Evolutionary conservation across 441 rosid species (phyloP).

Genomic region (Corymbia citriodora): DNA sequence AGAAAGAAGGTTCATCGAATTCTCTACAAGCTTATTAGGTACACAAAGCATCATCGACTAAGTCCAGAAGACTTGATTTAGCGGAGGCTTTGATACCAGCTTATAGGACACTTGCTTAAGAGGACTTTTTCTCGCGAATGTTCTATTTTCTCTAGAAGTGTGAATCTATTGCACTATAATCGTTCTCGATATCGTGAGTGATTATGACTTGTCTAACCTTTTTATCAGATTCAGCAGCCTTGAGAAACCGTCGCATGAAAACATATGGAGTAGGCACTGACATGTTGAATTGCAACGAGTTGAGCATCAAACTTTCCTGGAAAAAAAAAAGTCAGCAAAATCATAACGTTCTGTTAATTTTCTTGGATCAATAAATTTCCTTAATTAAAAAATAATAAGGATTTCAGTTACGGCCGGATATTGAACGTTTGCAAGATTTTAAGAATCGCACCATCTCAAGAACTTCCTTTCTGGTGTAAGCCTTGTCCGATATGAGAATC

Average conservation of each 20-base stretch:
- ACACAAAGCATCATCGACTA: not conserved
- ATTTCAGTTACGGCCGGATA: not conserved
- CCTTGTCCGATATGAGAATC: conserved; percentile 82
- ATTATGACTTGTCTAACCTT: conserved; percentile 34
- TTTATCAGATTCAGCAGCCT: conserved; percentile 83
- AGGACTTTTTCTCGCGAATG: not conserved
- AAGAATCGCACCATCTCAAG: conserved; percentile 58
- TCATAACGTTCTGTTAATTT: not conserved
- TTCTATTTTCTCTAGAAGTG: not conserved
- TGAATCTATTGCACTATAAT: not conserved
- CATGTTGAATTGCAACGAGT: conserved; percentile 65
- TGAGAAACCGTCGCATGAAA: conserved; percentile 79
- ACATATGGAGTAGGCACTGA: conserved; percentile 86
- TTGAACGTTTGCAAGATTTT: not conserved
- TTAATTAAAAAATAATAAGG: not conserved
- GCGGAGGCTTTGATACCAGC: not conserved
- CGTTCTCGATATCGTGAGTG: not conserved
- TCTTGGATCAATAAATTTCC: not conserved
- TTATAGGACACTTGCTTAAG: not conserved
- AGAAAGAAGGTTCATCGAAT: not conserved
- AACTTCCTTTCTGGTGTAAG: conserved; percentile 70
- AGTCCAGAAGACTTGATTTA: not conserved
- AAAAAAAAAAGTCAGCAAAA: not conserved
- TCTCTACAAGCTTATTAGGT: not conserved
- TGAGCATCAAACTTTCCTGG: conserved; percentile 83